phyloP scores from a whole-genome alignment of 495 filamentous ascomycete species.

The Hypomontagnella monticulosa region DNA sequence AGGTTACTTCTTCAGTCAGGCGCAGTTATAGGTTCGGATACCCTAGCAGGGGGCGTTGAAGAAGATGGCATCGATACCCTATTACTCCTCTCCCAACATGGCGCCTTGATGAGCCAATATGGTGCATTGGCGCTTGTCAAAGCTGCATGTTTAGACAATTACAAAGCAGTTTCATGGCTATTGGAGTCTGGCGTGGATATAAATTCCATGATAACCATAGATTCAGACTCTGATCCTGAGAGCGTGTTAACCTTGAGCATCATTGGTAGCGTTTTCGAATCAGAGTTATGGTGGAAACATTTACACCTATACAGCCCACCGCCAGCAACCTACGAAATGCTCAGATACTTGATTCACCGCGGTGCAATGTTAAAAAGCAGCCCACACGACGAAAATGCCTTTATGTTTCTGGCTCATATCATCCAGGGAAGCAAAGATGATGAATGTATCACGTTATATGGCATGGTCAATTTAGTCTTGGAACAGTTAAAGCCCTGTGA shows the following conservation, averaged over 20 bases:
- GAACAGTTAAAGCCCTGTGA: background rate
- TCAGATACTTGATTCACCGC: constrained; percentile 16
- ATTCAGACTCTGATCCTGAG: background rate
- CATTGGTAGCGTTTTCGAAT: too few relatives aligned
- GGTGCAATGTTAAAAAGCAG: constrained; percentile 24
- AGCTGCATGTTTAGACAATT: constrained; percentile 29
- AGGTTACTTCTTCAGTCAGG: constrained; percentile 5
- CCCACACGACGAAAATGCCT: constrained; percentile 11
- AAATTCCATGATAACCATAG: constrained; percentile 7
- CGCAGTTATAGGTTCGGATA: background rate
- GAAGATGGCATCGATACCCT: background rate
- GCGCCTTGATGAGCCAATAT: constrained; percentile 1
- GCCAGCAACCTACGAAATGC: constrained; percentile 26
- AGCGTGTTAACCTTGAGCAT: constrained; percentile 18
- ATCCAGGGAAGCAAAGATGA: background rate
- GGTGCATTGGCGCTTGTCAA: constrained; percentile 18
- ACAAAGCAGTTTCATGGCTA: constrained; percentile 29
- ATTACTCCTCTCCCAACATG: background rate
- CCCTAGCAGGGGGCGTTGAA: constrained; percentile 10
- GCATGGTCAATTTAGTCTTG: constrained; percentile 3
- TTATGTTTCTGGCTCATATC: constrained; percentile 14
- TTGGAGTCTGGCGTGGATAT: constrained; percentile 32
- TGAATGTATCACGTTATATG: background rate
- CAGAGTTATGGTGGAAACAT: too few relatives aligned
- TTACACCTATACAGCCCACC: too few relatives aligned